phyloP scores from a whole-genome alignment of 345 rosid genomes.

The Mangifera indica region DNA sequence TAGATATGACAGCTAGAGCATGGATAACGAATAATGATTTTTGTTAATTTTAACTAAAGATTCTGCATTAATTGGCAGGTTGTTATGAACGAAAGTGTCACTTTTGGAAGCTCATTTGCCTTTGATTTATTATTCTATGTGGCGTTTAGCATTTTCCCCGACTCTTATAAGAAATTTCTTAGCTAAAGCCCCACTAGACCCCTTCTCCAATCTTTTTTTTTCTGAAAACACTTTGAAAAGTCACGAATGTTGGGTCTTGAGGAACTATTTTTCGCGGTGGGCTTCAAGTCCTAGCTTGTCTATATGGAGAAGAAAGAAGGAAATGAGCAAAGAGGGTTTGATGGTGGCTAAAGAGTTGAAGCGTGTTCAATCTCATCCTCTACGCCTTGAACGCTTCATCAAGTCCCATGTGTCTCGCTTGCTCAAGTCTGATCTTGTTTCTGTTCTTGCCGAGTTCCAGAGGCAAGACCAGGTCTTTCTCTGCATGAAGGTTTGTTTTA shows the following conservation, averaged over 20 bases:
- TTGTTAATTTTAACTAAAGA: too few species aligned
- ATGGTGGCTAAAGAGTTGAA: constrained; percentile 80
- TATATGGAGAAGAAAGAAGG: constrained; percentile 96
- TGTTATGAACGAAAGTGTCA: too few species aligned
- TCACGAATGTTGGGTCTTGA: background rate
- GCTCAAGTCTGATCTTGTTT: constrained; percentile 80
- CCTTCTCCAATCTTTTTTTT: background rate
- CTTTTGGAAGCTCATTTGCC: background rate
- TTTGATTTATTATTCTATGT: constrained; percentile 3
- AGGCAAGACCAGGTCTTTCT: constrained; percentile 89
- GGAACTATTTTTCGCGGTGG: constrained; percentile 32
- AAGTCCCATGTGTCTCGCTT: constrained; percentile 70
- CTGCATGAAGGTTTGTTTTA: constrained; percentile 67
- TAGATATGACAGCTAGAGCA: too few species aligned
- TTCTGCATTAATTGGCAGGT: too few species aligned
- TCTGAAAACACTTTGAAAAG: constrained; percentile 1
- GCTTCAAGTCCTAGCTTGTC: constrained; percentile 87
- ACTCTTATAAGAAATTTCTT: background rate
- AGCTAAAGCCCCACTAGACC: background rate
- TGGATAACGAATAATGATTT: too few species aligned
- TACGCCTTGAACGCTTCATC: constrained; percentile 64
- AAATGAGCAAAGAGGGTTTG: constrained; percentile 84
- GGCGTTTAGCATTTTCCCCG: background rate
- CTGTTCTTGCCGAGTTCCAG: constrained; percentile 88
- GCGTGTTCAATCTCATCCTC: constrained; percentile 55